Percentiles rank a stretch among this genome's conserved stretches.
Evolutionary conservation across 202 grass and related monocot species (phyloP).

Genomic region (Panicum hallii): DNA sequence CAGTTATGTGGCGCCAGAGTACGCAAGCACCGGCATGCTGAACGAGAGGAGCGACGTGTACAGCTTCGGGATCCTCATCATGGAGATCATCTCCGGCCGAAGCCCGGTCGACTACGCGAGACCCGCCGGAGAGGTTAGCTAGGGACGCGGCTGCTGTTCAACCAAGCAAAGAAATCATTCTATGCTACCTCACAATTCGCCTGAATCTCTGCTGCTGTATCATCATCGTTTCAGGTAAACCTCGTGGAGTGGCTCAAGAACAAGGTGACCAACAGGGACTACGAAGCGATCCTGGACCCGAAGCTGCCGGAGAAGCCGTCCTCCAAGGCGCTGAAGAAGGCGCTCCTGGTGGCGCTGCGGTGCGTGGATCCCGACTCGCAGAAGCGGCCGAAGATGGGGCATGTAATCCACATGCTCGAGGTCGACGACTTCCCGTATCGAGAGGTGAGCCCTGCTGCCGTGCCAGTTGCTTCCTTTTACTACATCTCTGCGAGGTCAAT

Average conservation of each 20-base stretch:
- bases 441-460: conserved; percentile 54
- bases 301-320: conserved; percentile 79
- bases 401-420: conserved; percentile 97
- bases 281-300: conserved; percentile 80
- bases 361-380: conserved; percentile 91
- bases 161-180: background rate
- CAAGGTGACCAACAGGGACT: conserved; percentile 82
- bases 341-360: conserved; percentile 80
- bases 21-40: conserved; percentile 95
- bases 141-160: background rate
- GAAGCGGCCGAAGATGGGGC: conserved; percentile 91
- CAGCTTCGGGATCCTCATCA: conserved; percentile 92
- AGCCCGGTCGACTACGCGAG: conserved; percentile 85
- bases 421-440: conserved; percentile 91
- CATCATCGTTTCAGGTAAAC: conserved; percentile 61
- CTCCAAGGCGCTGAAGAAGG: conserved; percentile 80
- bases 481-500: conserved; percentile 26
- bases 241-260: conserved; percentile 95
- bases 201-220: background rate
- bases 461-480: background rate
- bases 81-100: conserved; percentile 92
- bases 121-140: conserved; percentile 67
- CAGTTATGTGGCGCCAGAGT: conserved; percentile 94
- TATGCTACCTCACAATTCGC: background rate
- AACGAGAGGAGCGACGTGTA: conserved; percentile 94